A percentile compares a stretch with the other conserved stretches of the same genome.
Evolutionary conservation across 495 filamentous ascomycete species (phyloP).

Genomic region (Gamarada debralockiae): DNA sequence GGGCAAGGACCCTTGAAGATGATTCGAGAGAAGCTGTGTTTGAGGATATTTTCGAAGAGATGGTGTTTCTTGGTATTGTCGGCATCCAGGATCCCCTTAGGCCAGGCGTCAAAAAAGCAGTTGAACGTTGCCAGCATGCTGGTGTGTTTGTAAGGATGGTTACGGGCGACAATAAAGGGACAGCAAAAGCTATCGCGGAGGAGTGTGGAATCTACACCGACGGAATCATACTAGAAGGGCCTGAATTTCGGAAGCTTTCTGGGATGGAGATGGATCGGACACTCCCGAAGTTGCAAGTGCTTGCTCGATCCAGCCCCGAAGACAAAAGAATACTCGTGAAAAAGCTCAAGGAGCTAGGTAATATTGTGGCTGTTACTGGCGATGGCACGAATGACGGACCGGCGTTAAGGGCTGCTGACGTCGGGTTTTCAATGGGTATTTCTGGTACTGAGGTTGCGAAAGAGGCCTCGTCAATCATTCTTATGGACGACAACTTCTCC

Average conservation of each 20-base stretch:
- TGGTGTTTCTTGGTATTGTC: constrained; percentile 74
- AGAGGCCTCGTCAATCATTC: constrained; percentile 89
- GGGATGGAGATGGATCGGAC: constrained; percentile 65
- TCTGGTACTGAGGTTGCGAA: constrained; percentile 89
- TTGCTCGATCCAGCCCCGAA: constrained; percentile 83
- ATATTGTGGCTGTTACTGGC: constrained; percentile 89
- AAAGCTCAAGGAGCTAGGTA: constrained; percentile 75
- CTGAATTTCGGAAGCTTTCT: constrained; percentile 73
- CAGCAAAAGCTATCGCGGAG: constrained; percentile 75
- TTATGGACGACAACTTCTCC: constrained; percentile 87
- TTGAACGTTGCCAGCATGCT: constrained; percentile 66
- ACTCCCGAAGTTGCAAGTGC: constrained; percentile 73
- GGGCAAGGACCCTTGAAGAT: constrained; percentile 60
- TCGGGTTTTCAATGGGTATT: constrained; percentile 95
- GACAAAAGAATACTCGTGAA: constrained; percentile 82
- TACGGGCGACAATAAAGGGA: constrained; percentile 80
- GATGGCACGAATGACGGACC: constrained; percentile 91
- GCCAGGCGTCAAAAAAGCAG: constrained; percentile 72
- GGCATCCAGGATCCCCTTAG: constrained; percentile 91
- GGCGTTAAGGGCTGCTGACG: constrained; percentile 78
- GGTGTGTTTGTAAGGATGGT: constrained; percentile 89
- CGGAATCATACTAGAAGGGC: constrained; percentile 78
- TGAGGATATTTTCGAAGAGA: constrained; percentile 72
- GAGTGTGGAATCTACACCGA: constrained; percentile 79
- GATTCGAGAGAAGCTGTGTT: constrained; percentile 70